phyloP scores from a whole-genome alignment of 2,329 filamentous ascomycete genomes.

The Thelonectria blattea region DNA sequence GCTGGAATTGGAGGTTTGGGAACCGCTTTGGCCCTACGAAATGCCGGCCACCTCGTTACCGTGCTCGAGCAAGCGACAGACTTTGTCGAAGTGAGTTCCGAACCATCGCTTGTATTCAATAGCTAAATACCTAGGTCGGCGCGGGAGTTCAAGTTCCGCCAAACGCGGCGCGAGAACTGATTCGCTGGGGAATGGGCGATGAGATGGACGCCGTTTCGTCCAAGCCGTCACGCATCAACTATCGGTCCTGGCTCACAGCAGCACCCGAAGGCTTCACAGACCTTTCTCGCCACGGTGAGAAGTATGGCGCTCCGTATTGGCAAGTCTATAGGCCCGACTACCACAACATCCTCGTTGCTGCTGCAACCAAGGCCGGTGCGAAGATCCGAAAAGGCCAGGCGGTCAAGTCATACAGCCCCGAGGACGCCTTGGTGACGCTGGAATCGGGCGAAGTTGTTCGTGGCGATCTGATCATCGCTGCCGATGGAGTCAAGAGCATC shows the following conservation, averaged over 20 bases:
- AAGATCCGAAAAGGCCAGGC: slow-evolving; percentile 9
- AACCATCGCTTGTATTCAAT: neutral
- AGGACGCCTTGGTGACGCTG: neutral
- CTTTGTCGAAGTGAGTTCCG: slow-evolving; percentile 10
- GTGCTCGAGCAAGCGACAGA: slow-evolving; percentile 17
- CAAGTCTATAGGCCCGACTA: slow-evolving; percentile 17
- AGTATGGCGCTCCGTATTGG: slow-evolving; percentile 15
- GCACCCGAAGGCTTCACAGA: slow-evolving; percentile 2
- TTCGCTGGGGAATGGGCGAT: slow-evolving; percentile 16
- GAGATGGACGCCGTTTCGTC: slow-evolving; percentile 17
- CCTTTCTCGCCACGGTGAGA: slow-evolving; percentile 4
- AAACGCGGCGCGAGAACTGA: slow-evolving; percentile 13
- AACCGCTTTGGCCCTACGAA: slow-evolving; percentile 9
- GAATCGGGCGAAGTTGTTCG: slow-evolving; percentile 11
- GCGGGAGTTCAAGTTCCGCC: slow-evolving; percentile 19
- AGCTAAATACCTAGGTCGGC: slow-evolving; percentile 1
- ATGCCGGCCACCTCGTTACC: slow-evolving; percentile 13
- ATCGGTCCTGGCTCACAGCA: slow-evolving; percentile 13
- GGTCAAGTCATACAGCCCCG: slow-evolving; percentile 2
- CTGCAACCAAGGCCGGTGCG: slow-evolving; percentile 5
- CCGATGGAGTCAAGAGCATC: slow-evolving; percentile 20
- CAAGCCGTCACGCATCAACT: slow-evolving; percentile 15
- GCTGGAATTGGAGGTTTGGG: slow-evolving; percentile 17
- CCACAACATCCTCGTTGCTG: slow-evolving; percentile 6
- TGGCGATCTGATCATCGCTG: slow-evolving; percentile 8